Evolutionary conservation across 2,329 filamentous ascomycete species (phyloP), one percentile per base, ranked within the genome.

Genomic region (Hawksworthiomyces lignivorus): DNA sequence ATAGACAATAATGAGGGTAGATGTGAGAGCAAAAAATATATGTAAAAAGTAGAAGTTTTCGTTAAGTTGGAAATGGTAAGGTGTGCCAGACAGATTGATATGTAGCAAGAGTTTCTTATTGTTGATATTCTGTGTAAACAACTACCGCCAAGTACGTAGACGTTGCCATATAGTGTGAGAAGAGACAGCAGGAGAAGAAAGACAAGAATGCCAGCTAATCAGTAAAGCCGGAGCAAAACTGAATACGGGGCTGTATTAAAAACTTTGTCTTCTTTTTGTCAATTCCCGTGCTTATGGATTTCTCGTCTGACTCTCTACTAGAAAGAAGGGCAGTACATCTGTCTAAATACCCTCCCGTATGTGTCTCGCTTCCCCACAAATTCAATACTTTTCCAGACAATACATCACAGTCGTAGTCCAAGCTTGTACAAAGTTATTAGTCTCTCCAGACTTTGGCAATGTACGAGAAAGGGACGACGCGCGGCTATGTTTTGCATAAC

Each of bases 401-500:
- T 20, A 7, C 2, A 24, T 26, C 28, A 21, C 3, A 4, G 19
- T 26, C 22, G 6, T 22, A n/a, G 17, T n/a, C 12, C 22, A 14
- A 12, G 20, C 21, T 19, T 22, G 14, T 37, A n/a, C 17, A 11
- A 18, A 14, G 36, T 30, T 39, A 39, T 39, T 39, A 39, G 31
- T n/a, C n/a, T 39, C 27, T 31, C 27, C 36, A 39, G 36, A 24
- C 10, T 10, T n/a, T n/a, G n/a, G n/a, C n/a, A n/a, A n/a, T n/a
- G n/a, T n/a, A n/a, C n/a, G n/a, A n/a, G 4, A 40, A 21, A 40
- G 11, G 10, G 31, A 21, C 30, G 38, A 40, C 38, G 38, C 38
- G 38, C 38, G 39, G 26, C 39, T 41, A n/a, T 31, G 15, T 17
- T 31, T 9, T 31, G 29, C 29, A 31, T 31, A 17, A 31, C 29